Evolutionary conservation across 2,329 filamentous ascomycete genomes (phyloP), one percentile per base, ranked within the genome.

Genomic region (Colletotrichum sp.): DNA sequence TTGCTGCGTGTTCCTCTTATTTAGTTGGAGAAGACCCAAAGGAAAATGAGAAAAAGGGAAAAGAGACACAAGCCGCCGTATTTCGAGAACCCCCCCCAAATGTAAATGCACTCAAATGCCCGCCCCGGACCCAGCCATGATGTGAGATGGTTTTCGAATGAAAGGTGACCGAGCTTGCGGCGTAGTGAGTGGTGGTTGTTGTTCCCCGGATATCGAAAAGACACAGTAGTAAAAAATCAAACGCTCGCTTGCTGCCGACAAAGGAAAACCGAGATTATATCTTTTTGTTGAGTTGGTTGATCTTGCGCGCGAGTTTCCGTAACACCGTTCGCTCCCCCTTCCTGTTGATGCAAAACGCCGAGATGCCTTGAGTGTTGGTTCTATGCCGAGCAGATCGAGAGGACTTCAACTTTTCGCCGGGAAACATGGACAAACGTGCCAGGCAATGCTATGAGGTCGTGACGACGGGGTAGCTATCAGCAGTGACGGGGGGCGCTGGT

Each of bases 1-100:
- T 92, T 91, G 90, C 90, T 92, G 90, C 90, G 87, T 89, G 82
- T 89, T 90, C 87, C 86, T 91, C 89, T 91, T 90, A 84, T 88
- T 86, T 89, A 83, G 81, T 82, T 80, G 76, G 73, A 75, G 78
- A 80, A 81, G 81, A 78, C 79, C 77, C 77, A 79, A 81, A 79
- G 79, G 80, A 79, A 79, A 77, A 39, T 77, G 81, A 80, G 79
- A 83, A 81, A 81, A 75, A 81, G 59, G 73, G 71, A 67, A 76
- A 77, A 80, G 79, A 79, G 76, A 83, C 81, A 85, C 85, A 85
- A 85, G 84, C 86, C 86, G 85, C 86, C 84, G 85, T 87, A 86
- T 87, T 60, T 60, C 57, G 78, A 81, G 84, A 84, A 78, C 85
- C 86, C 87, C 87, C 86, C 87, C 87, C 84, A 84, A 83, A 84